Base-by-base conservation (phyloP, 768 basidiomycete genomes). In the Coprinellus aureogranulatus region DNA sequence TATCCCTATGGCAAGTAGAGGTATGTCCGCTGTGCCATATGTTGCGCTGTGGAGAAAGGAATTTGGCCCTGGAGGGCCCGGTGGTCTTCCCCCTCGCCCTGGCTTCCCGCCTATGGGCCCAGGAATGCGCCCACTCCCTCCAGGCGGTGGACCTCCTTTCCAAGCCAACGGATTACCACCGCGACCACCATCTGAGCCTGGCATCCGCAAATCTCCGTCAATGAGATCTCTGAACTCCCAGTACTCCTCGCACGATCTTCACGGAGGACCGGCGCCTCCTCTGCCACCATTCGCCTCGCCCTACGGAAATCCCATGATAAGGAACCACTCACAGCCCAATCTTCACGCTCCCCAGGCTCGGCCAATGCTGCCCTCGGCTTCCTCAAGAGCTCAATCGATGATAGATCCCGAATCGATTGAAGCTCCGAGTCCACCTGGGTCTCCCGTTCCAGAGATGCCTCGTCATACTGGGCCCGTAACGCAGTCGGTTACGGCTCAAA, bases 361-460 rank as follows among this genome's bases (percentile, higher is more conserved):
- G 27, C 76, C 83, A 1, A 63, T 89, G 58, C 72, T 87, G 18
- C 89, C 90, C 20, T 89, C 89, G 12, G 80, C 82, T 52, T 76
- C 76, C 55, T 76, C 81, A 55, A 78, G 83, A 44, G 72, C 78
- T 3, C 72, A 78, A 27, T 85, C 87, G 1, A 72, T 81, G 65
- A 72, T 72, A 12, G 79, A 80, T 34, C 45, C 20, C 18, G 73
- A 77, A 18, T 82, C 83, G 0, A 81, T 84, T 60, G 79, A 81
- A 47, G 87, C 87, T 55, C 85, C 87, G 30, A 92, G 90, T 66
- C 95, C 96, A 37, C 94, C 95, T 0, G 78, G 83, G 40, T 94
- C 92, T 6, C 96, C 94, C 2, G 77, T 82, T 3, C 78, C 82
- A 59, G 82, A 88, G 63, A 74, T 72, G 12, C 74, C 75, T 1